Conservation (phyloP, 1,139 yeast genomes). For the Debaryomyces udenii region DNA sequence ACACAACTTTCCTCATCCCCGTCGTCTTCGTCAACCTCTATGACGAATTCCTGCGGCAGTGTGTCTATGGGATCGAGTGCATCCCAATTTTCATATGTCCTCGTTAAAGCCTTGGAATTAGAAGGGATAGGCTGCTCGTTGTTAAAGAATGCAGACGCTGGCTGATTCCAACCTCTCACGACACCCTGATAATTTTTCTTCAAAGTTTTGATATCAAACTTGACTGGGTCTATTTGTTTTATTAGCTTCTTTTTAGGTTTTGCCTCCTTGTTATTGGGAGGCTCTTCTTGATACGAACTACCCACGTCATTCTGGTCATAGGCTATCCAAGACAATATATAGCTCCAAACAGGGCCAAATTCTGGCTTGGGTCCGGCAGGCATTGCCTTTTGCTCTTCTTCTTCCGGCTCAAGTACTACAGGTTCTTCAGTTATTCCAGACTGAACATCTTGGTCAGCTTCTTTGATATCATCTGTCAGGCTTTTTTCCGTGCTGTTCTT, state of each 20-base stretch:
- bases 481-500: conserved; percentile 38
- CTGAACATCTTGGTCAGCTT: too few relatives aligned
- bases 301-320: conserved; percentile 23
- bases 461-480: too few relatives aligned
- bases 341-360: conserved; percentile 45
- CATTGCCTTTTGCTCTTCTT: conserved; percentile 6
- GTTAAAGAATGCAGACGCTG: conserved; percentile 29
- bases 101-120: background rate
- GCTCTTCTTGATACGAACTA: conserved; percentile 5
- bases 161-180: conserved; percentile 39
- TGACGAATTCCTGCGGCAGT: conserved; percentile 29
- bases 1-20: conserved; percentile 27
- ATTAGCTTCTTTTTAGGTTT: conserved; percentile 1
- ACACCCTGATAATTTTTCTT: conserved; percentile 26
- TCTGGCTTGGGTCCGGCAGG: conserved; percentile 17
- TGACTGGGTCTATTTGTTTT: background rate
- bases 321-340: conserved; percentile 40
- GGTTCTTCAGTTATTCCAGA: conserved; percentile 4
- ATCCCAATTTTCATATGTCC: background rate
- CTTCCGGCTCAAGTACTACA: conserved; percentile 15
- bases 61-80: background rate
- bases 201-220: conserved; percentile 22
- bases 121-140: conserved; percentile 6
- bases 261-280: background rate
- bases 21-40: conserved; percentile 37